These are phyloP conservation scores for Zopfia rhizophila DNA, from an alignment of 2,329 filamentous ascomycete genomes.

Conservation along the genomic window DNA sequence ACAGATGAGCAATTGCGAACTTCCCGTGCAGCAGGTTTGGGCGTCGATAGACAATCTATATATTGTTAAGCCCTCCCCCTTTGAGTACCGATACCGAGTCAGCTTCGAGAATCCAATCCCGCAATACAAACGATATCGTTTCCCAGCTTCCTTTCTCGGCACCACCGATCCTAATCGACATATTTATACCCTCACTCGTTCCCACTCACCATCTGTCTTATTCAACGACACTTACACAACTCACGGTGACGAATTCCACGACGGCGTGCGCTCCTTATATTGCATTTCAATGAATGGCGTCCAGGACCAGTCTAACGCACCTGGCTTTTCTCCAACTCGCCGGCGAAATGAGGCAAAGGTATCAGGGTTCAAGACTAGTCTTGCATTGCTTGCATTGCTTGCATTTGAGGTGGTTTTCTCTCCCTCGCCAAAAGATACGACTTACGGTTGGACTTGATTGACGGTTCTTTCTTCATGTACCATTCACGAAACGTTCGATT, in stretches of 20 bases:
- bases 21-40: conserved; percentile 88
- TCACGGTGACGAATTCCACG: conserved; percentile 25
- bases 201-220: conserved; percentile 18
- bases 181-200: conserved; percentile 38
- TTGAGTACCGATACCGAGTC: conserved; percentile 41
- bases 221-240: conserved; percentile 23
- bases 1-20: conserved; percentile 54
- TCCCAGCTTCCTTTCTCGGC: conserved; percentile 43
- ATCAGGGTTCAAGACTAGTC: conserved; percentile 22
- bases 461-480: conserved; percentile 27
- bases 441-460: conserved; percentile 34
- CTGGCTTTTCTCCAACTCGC: conserved; percentile 33
- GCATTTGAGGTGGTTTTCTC: conserved; percentile 13
- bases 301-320: conserved; percentile 21
- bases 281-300: conserved; percentile 20
- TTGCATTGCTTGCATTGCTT: conserved; percentile 17
- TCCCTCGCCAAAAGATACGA: conserved; percentile 32
- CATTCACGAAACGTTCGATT: conserved; percentile 17
- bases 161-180: conserved; percentile 37
- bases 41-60: conserved; percentile 75
- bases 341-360: conserved; percentile 34
- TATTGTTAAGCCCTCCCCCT: conserved; percentile 43
- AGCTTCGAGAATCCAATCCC: conserved; percentile 38
- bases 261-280: conserved; percentile 19
- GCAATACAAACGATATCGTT: conserved; percentile 44